Percentiles rank a stretch among this genome's conserved stretches.
Evolutionary conservation across 106 monocot genomes (phyloP).

Genomic region (Amphibolis antarctica): DNA sequence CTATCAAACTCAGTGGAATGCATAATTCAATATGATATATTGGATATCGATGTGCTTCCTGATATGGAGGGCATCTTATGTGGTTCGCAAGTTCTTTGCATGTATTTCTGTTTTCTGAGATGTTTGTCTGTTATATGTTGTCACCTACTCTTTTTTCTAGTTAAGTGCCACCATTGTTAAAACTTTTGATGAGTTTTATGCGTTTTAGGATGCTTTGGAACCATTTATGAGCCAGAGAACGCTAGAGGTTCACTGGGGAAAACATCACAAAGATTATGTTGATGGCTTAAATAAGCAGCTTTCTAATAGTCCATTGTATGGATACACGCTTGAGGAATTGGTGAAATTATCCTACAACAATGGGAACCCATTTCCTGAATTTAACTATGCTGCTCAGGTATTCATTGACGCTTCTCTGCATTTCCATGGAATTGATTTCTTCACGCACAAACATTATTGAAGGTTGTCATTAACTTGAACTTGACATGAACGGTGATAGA

Average conservation of each 20-base stretch:
- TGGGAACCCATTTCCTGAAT: constrained; percentile 89
- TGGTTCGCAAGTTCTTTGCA: not conserved
- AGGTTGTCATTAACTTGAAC: too few relatives aligned
- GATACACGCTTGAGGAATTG: constrained; percentile 74
- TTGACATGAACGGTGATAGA: too few relatives aligned
- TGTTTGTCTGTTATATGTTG: not conserved
- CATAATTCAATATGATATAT: too few relatives aligned
- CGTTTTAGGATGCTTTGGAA: constrained; percentile 72
- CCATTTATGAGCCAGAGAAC: constrained; percentile 91
- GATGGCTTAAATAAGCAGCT: constrained; percentile 85
- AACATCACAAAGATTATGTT: constrained; percentile 59
- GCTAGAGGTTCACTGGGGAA: constrained; percentile 83
- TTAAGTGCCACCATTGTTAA: not conserved
- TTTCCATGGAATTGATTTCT: too few relatives aligned
- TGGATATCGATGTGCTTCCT: not conserved
- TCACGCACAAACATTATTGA: too few relatives aligned
- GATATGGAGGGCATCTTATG: not conserved
- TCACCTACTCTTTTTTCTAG: not conserved
- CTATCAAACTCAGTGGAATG: too few relatives aligned
- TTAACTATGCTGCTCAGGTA: constrained; percentile 89
- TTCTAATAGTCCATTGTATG: constrained; percentile 56
- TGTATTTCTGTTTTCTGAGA: not conserved
- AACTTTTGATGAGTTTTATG: not conserved
- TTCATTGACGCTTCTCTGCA: too few relatives aligned
- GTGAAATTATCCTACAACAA: constrained; percentile 83